Percentiles rank a stretch among this genome's conserved stretches.
These are phyloP conservation scores for Blastobotrys serpentis DNA, from an alignment of 1,139 yeast genomes.

Conservation along the genomic window DNA sequence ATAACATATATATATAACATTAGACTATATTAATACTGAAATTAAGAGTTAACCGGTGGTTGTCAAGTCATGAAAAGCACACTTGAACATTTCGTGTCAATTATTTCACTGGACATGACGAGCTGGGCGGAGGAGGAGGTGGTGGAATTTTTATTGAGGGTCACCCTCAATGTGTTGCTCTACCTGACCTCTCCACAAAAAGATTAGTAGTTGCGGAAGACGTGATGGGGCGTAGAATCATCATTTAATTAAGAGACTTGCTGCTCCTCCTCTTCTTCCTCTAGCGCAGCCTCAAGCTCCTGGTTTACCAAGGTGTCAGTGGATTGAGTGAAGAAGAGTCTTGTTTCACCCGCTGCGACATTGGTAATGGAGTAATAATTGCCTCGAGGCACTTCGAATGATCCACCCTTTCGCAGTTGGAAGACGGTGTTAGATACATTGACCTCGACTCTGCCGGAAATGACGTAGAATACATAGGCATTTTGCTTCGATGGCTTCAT, in stretches of 20 bases:
- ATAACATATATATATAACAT: too few relatives aligned
- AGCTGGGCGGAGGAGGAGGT: too few relatives aligned
- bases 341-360: slow-evolving; percentile 54
- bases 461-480: slow-evolving; percentile 71
- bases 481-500: slow-evolving; percentile 64
- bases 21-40: too few relatives aligned
- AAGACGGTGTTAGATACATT: slow-evolving; percentile 59
- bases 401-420: slow-evolving; percentile 67
- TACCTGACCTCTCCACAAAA: not conserved
- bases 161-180: too few relatives aligned
- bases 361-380: slow-evolving; percentile 65
- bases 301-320: slow-evolving; percentile 39
- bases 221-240: too few relatives aligned
- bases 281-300: slow-evolving; percentile 9
- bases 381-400: slow-evolving; percentile 78
- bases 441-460: slow-evolving; percentile 69
- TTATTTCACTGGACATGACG: too few relatives aligned
- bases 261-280: slow-evolving; percentile 10
- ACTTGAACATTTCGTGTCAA: too few relatives aligned
- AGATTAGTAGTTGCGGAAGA: too few relatives aligned
- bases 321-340: slow-evolving; percentile 75
- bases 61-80: too few relatives aligned
- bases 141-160: too few relatives aligned
- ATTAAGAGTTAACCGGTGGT: too few relatives aligned
- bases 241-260: too few relatives aligned